phyloP scores from a whole-genome alignment of 2,329 filamentous ascomycete species.

The Claviceps sorghi region DNA sequence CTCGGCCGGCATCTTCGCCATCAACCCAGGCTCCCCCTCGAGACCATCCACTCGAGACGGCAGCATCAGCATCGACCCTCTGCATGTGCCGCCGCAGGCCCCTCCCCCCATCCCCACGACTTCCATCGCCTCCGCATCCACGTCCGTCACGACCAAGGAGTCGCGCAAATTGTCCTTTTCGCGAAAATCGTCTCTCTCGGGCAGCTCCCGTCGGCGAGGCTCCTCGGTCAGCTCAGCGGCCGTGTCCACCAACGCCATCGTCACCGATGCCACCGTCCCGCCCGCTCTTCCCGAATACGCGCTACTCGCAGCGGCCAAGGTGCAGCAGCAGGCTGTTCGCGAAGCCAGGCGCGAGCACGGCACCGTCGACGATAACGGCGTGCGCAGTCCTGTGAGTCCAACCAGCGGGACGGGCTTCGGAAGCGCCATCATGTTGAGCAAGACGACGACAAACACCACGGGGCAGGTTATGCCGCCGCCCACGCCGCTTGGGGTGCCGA shows the following conservation, averaged over 20 bases:
- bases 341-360: slow-evolving; percentile 7
- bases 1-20: slow-evolving; percentile 17
- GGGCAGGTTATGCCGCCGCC: slow-evolving; percentile 11
- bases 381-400: slow-evolving; percentile 9
- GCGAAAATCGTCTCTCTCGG: slow-evolving; percentile 39
- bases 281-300: slow-evolving; percentile 41
- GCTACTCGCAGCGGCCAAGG: slow-evolving; percentile 33
- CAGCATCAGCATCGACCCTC: slow-evolving; percentile 9
- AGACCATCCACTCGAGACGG: slow-evolving; percentile 24
- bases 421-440: slow-evolving; percentile 4
- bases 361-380: slow-evolving; percentile 2
- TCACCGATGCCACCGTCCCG: slow-evolving; percentile 32
- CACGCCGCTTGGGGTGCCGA: slow-evolving; percentile 6
- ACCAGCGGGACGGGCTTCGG: slow-evolving; percentile 6
- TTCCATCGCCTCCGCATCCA: neutral
- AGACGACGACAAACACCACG: slow-evolving; percentile 2
- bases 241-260: slow-evolving; percentile 22
- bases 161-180: slow-evolving; percentile 35
- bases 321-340: slow-evolving; percentile 11
- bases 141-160: slow-evolving; percentile 20
- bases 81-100: slow-evolving; percentile 5
- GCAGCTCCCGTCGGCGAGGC: slow-evolving; percentile 27
- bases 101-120: slow-evolving; percentile 10
- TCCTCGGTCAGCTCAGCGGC: slow-evolving; percentile 20
- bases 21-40: slow-evolving; percentile 12